phyloP scores from a whole-genome alignment of 352 stramenopile genomes.

The Salisapilia sapeloensis region DNA sequence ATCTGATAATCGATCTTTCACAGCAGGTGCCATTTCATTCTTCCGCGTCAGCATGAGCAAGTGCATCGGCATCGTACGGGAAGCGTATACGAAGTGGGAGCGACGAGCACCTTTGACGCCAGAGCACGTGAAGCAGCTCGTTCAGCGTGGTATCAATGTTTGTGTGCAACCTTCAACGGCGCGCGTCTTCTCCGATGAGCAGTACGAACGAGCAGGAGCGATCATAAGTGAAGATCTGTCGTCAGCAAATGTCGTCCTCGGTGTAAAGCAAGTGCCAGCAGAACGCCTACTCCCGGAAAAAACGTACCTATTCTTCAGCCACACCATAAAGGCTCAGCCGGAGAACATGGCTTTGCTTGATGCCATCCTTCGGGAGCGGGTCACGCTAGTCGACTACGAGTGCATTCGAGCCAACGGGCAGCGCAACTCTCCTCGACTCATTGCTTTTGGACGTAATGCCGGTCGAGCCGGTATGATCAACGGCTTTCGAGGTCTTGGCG shows the following conservation, averaged over 20 bases:
- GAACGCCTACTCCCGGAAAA: slow-evolving; percentile 76
- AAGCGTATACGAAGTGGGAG: slow-evolving; percentile 94
- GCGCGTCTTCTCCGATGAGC: slow-evolving; percentile 87
- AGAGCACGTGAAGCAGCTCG: slow-evolving; percentile 73
- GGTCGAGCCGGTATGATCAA: slow-evolving; percentile 90
- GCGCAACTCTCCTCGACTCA: slow-evolving; percentile 63
- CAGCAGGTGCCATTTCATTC: background rate
- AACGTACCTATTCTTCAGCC: slow-evolving; percentile 95
- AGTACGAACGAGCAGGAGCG: slow-evolving; percentile 84
- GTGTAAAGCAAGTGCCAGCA: slow-evolving; percentile 88
- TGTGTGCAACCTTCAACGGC: slow-evolving; percentile 86
- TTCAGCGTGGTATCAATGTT: slow-evolving; percentile 71
- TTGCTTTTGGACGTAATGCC: slow-evolving; percentile 91
- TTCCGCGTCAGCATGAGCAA: slow-evolving; percentile 8
- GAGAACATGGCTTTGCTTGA: slow-evolving; percentile 93
- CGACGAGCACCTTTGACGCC: slow-evolving; percentile 85
- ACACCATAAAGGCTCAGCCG: slow-evolving; percentile 94
- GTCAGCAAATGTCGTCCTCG: slow-evolving; percentile 83
- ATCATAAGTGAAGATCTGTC: slow-evolving; percentile 81
- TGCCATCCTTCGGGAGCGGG: slow-evolving; percentile 79
- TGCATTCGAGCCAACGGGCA: slow-evolving; percentile 84
- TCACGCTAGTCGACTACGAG: slow-evolving; percentile 94
- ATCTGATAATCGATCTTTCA: no score
- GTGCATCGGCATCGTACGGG: slow-evolving; percentile 84
- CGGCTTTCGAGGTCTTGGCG: slow-evolving; percentile 85